Percentiles rank a stretch among this genome's conserved stretches.
phyloP scores from a whole-genome alignment of 2,329 filamentous ascomycete species.

The Acarospora socialis region DNA sequence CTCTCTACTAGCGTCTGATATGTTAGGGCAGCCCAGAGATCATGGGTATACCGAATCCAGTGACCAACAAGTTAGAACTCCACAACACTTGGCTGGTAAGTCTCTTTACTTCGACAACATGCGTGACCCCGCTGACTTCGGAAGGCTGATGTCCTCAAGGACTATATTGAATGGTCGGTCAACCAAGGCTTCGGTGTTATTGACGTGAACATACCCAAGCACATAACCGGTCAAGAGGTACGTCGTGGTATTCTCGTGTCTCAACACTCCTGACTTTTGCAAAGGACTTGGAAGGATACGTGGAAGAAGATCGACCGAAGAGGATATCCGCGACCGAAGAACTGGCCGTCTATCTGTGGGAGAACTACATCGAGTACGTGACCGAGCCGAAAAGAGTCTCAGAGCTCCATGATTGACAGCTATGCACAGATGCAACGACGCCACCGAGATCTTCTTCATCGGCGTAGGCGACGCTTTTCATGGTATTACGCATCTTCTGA shows the following conservation, averaged over 20 bases:
- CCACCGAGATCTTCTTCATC: constrained; percentile 66
- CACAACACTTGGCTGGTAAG: constrained; percentile 84
- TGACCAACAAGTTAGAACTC: constrained; percentile 60
- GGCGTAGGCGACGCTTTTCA: constrained; percentile 82
- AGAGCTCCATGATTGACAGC: constrained; percentile 7
- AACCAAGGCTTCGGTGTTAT: constrained; percentile 69
- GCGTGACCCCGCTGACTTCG: constrained; percentile 4
- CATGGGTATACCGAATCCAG: constrained; percentile 49
- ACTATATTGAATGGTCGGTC: constrained; percentile 74
- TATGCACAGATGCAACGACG: constrained; percentile 40
- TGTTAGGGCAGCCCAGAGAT: constrained; percentile 49
- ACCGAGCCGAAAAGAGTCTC: neutral
- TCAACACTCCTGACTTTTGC: neutral
- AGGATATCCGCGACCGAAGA: constrained; percentile 49
- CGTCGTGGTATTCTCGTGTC: constrained; percentile 12
- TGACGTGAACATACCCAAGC: constrained; percentile 78
- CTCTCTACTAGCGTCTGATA: constrained; percentile 8
- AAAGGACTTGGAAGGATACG: constrained; percentile 4
- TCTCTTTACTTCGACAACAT: constrained; percentile 15
- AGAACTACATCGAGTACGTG: constrained; percentile 74
- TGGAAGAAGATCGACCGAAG: constrained; percentile 31
- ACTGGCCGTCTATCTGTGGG: constrained; percentile 79
- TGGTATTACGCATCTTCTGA: constrained; percentile 67
- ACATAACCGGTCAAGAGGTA: constrained; percentile 52
- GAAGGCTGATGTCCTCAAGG: constrained; percentile 66